Evolutionary conservation across 2,329 filamentous ascomycete genomes (phyloP).

Genomic region (Colletotrichum higginsianum): DNA sequence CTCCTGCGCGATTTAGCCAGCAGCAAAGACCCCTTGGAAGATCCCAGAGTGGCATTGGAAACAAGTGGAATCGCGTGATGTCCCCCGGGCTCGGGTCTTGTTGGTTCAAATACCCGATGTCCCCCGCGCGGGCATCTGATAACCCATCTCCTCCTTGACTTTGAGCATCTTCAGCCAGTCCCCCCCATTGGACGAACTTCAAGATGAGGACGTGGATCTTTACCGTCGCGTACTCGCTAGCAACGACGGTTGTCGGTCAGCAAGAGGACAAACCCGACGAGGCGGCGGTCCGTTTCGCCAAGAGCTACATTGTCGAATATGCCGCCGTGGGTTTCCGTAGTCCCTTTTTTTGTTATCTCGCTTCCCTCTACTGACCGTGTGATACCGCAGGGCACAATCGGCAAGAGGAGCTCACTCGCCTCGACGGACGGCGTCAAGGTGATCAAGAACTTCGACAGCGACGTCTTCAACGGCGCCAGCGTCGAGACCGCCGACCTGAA

Average conservation of each 20-base stretch:
- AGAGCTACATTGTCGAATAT: slow-evolving; percentile 40
- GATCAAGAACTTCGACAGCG: slow-evolving; percentile 40
- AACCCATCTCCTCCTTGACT: not conserved
- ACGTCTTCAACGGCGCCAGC: slow-evolving; percentile 54
- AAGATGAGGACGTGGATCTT: not conserved
- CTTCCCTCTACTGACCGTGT: not conserved
- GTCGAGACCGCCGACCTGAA: slow-evolving; percentile 52
- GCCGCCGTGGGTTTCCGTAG: slow-evolving; percentile 7
- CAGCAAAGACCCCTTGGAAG: not conserved
- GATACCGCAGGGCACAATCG: not conserved
- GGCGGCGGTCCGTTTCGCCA: slow-evolving; percentile 9
- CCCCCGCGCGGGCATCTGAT: not conserved
- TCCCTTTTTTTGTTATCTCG: too few species aligned
- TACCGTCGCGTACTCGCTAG: slow-evolving; percentile 5
- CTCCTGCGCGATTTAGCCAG: not conserved
- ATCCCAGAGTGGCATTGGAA: not conserved
- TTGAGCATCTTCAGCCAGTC: not conserved
- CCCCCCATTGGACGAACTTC: not conserved
- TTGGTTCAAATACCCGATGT: not conserved
- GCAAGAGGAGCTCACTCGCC: slow-evolving; percentile 7
- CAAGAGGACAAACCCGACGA: slow-evolving; percentile 5
- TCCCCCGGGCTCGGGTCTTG: not conserved
- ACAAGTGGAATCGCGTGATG: not conserved
- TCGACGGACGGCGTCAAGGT: slow-evolving; percentile 24
- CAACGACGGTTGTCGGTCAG: slow-evolving; percentile 2